Percentiles rank a stretch among this genome's conserved stretches.
Evolutionary conservation across 192 early-diverging fungal genomes (phyloP).

Genomic region (Mycoemilia scoparia): DNA sequence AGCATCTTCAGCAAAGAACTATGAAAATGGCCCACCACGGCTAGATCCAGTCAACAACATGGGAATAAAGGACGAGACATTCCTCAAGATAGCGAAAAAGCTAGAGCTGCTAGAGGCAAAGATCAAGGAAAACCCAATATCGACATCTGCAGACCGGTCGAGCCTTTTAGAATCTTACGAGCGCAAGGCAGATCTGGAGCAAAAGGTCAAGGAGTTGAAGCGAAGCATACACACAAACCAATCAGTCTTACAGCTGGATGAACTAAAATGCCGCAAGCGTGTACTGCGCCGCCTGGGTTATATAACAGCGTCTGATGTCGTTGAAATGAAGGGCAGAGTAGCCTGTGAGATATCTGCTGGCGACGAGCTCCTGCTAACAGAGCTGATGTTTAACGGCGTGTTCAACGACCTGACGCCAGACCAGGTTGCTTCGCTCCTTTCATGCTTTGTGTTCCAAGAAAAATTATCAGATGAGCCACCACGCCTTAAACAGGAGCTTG

Average conservation of each 20-base stretch:
- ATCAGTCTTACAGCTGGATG: slow-evolving; percentile 76
- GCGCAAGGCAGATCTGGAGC: slow-evolving; percentile 38
- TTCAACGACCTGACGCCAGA: slow-evolving; percentile 87
- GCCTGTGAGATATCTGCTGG: slow-evolving; percentile 92
- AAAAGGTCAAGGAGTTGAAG: slow-evolving; percentile 44
- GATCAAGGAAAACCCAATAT: slow-evolving; percentile 41
- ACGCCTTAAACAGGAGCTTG: slow-evolving; percentile 55
- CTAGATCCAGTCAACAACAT: slow-evolving; percentile 84
- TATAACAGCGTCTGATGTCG: slow-evolving; percentile 61
- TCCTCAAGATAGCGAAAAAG: slow-evolving; percentile 57
- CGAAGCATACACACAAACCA: slow-evolving; percentile 60
- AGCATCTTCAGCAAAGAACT: slow-evolving; percentile 48
- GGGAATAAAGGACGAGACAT: slow-evolving; percentile 60
- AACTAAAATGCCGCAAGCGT: slow-evolving; percentile 75
- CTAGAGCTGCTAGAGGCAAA: slow-evolving; percentile 51
- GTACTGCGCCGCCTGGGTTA: slow-evolving; percentile 85
- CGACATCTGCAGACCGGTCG: slow-evolving; percentile 31
- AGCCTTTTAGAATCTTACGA: slow-evolving; percentile 42
- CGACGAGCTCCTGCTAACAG: slow-evolving; percentile 85
- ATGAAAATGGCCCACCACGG: slow-evolving; percentile 56
- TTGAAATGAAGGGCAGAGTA: slow-evolving; percentile 94
- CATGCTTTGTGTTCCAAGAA: slow-evolving; percentile 83
- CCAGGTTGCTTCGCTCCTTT: slow-evolving; percentile 67
- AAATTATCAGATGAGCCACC: slow-evolving; percentile 36
- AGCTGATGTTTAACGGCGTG: slow-evolving; percentile 91